Evolutionary conservation across 176 grass and related monocot species (phyloP), one percentile per base, ranked within the genome.

Genomic region (Avena insularis): DNA sequence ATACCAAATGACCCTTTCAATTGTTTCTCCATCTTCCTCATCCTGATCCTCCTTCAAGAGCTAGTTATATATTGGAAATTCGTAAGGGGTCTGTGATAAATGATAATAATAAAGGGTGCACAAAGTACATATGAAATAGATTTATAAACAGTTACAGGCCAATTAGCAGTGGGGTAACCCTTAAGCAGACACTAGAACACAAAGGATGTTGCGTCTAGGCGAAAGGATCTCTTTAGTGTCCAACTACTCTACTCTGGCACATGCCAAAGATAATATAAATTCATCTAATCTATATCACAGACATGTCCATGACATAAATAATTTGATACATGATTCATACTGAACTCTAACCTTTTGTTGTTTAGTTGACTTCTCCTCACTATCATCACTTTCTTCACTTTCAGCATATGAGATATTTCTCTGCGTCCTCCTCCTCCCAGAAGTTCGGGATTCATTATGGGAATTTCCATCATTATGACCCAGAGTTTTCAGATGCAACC

Each of bases 331-430:
- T 77, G 88, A 49, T 50, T 64, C n/a, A 9, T 65, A 57, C 16
- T 21, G 2, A 85, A 69, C 15, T 75, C 71, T 68, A 70, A 99
- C 97, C 94, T 99, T 99, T 74, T 94, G 94, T 82, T 88, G 81
- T 82, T 96, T 99, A 65, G 67, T 81, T 58, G 75, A 78, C 82
- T 94, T 99, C 55, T 94, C 97, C 80, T 94, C 97, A n/a, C 82
- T 90, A 82, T 94, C 92, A 2, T 94, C 94, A 49, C 97, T 99
- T 85, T 92, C 96, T 87, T 96, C 97, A 85, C 97, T 99, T 96
- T 99, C 97, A 84, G 88, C 97, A 78, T 99, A 99, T 73, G 97
- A 99, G 75, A 99, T 88, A 88, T 93, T 99, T 90, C 82, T 94
- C 38, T 45, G 72, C 2, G 94, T 87, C 82, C 97, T 92, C 79